Percentiles rank a stretch among this genome's conserved stretches.
These are phyloP conservation scores for Schizopora paradoxa DNA, from an alignment of 1,284 basidiomycete genomes.

Conservation along the genomic window DNA sequence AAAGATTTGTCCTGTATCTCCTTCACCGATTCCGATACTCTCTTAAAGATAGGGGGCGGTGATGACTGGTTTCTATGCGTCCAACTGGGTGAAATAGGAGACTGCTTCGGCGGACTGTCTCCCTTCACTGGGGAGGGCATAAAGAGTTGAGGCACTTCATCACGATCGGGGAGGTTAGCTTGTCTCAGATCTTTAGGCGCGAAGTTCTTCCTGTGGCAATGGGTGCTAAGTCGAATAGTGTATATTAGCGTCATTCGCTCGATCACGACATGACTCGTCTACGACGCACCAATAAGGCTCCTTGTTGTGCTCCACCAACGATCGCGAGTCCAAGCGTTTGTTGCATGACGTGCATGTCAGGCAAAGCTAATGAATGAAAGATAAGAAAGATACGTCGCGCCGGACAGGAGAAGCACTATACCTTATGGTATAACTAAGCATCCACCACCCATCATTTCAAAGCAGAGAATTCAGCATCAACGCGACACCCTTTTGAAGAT, in stretches of 20 bases:
- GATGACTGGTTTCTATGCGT: constrained; percentile 17
- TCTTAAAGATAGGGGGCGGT: constrained; percentile 16
- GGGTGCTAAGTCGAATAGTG: constrained; percentile 45
- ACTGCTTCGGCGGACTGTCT: constrained; percentile 8
- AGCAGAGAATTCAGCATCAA: constrained; percentile 1
- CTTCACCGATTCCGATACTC: constrained; percentile 4
- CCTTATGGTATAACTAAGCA: constrained; percentile 71
- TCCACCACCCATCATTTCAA: constrained; percentile 9
- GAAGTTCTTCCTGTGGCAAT: constrained; percentile 67
- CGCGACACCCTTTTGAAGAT: constrained; percentile 1
- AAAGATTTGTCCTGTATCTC: constrained; percentile 13
- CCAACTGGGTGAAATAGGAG: constrained; percentile 15
- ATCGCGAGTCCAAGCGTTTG: constrained; percentile 69
- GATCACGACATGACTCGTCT: not conserved
- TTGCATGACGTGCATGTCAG: constrained; percentile 64
- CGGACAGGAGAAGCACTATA: constrained; percentile 22
- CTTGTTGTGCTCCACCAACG: constrained; percentile 69
- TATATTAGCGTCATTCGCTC: not conserved
- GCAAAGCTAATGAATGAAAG: constrained; percentile 47
- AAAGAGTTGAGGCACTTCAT: constrained; percentile 21
- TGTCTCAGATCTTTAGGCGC: constrained; percentile 69
- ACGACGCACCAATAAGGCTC: constrained; percentile 61
- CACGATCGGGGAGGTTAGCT: constrained; percentile 59
- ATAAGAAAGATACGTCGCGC: constrained; percentile 7
- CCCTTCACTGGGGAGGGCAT: constrained; percentile 18